These are phyloP conservation scores for Coemansia reversa DNA, from an alignment of 192 early-diverging fungal species.

Conservation along the genomic window DNA sequence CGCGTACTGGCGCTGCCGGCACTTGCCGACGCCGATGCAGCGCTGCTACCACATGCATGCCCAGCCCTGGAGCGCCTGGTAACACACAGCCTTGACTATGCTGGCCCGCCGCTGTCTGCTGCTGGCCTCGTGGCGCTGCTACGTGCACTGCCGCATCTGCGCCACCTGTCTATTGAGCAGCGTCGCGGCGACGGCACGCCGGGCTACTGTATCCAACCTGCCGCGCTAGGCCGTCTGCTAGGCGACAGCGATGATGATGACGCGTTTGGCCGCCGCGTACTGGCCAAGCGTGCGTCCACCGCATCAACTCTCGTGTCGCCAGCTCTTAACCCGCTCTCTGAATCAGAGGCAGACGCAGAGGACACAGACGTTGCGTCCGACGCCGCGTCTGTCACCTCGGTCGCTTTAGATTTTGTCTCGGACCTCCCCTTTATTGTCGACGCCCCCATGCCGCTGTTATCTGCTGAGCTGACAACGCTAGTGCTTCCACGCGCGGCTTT, in stretches of 20 bases:
- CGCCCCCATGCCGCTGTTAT: neutral
- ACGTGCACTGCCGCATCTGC: slow-evolving; percentile 31
- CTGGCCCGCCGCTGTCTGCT: slow-evolving; percentile 44
- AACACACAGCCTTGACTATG: slow-evolving; percentile 50
- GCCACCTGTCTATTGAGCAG: slow-evolving; percentile 47
- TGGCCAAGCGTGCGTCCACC: slow-evolving; percentile 21
- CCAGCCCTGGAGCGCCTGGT: slow-evolving; percentile 32
- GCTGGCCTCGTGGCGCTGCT: slow-evolving; percentile 29
- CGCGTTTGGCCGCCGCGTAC: slow-evolving; percentile 13
- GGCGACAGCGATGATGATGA: slow-evolving; percentile 23
- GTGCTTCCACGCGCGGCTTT: slow-evolving; percentile 36
- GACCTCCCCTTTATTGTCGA: neutral
- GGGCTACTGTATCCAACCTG: slow-evolving; percentile 30
- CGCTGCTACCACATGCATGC: slow-evolving; percentile 22
- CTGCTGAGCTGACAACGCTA: slow-evolving; percentile 28
- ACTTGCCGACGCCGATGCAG: slow-evolving; percentile 34
- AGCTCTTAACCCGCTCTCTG: neutral
- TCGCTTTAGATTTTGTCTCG: neutral
- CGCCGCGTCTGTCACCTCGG: neutral
- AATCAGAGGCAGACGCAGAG: slow-evolving; percentile 8
- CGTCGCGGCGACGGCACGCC: slow-evolving; percentile 44
- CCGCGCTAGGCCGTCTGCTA: slow-evolving; percentile 39
- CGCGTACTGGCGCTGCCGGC: slow-evolving; percentile 38
- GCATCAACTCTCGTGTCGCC: slow-evolving; percentile 4
- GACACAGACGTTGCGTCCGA: slow-evolving; percentile 19